Evolutionary conservation across 73 alveolate genomes (phyloP).

Genomic region (Stentor roeselii): DNA sequence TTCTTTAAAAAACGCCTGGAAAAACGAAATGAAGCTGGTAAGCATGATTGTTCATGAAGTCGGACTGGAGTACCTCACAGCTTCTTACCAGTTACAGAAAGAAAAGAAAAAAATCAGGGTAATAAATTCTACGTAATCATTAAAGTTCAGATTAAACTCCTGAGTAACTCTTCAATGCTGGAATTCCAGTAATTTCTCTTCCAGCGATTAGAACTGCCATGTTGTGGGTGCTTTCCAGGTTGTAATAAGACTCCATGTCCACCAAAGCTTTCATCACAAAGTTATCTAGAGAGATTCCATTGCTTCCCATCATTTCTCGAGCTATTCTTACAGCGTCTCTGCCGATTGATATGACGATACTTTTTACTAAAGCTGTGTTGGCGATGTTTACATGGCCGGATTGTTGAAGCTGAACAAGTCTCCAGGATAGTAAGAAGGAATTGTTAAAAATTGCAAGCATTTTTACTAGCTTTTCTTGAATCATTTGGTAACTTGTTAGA

Average conservation of each 20-base stretch:
- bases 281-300: neutral
- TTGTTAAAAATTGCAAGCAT: neutral
- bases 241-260: no score
- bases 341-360: neutral
- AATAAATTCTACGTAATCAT: no score
- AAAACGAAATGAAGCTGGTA: neutral
- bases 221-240: neutral
- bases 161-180: neutral
- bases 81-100: neutral
- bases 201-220: neutral
- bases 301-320: neutral
- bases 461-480: conserved; percentile 30
- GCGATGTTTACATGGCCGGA: neutral
- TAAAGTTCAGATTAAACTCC: no score
- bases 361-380: neutral
- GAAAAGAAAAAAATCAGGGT: no score
- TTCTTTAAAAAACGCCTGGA: neutral
- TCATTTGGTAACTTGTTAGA: conserved; percentile 36
- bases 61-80: neutral
- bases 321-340: neutral
- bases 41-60: neutral
- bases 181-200: neutral
- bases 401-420: neutral
- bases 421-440: conserved; percentile 6
- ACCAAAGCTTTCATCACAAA: neutral